Evolutionary conservation across 192 early-diverging fungal genomes (phyloP).

Genomic region (Entomortierella beljakovae): DNA sequence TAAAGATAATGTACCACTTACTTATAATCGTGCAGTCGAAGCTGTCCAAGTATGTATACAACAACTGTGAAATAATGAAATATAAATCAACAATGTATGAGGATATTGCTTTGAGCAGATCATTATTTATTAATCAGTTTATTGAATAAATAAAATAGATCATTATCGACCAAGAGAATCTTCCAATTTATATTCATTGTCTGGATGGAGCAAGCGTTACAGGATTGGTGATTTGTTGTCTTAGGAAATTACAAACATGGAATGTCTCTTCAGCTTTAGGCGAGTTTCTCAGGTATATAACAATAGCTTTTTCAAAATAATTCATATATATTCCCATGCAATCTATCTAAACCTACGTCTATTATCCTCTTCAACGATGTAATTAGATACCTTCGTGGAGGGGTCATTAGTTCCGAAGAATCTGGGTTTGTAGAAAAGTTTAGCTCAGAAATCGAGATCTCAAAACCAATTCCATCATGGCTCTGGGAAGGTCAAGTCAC

Average conservation of each 20-base stretch:
- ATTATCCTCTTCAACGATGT: no score
- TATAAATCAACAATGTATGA: background rate
- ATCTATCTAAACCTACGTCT: no score
- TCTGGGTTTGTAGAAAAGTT: slow-evolving; percentile 86
- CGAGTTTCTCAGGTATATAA: slow-evolving; percentile 74
- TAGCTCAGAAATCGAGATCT: slow-evolving; percentile 72
- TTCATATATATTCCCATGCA: background rate
- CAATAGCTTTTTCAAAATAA: background rate
- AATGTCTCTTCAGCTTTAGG: slow-evolving; percentile 73
- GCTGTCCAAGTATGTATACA: slow-evolving; percentile 64
- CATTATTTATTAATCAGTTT: background rate
- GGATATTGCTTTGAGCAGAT: background rate
- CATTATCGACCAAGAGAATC: slow-evolving; percentile 76
- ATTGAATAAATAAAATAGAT: slow-evolving; percentile 53
- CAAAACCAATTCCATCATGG: slow-evolving; percentile 69
- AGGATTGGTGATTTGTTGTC: slow-evolving; percentile 82
- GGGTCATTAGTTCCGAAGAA: slow-evolving; percentile 74
- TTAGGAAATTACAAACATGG: slow-evolving; percentile 95
- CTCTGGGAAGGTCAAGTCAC: slow-evolving; percentile 73
- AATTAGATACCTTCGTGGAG: slow-evolving; percentile 61
- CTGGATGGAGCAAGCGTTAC: slow-evolving; percentile 91
- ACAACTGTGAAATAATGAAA: background rate
- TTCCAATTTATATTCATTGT: slow-evolving; percentile 92
- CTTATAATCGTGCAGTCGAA: slow-evolving; percentile 75
- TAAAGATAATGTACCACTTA: slow-evolving; percentile 89